Evolutionary conservation across 192 early-diverging fungal genomes (phyloP).

Genomic region (Coemansia asiatica): DNA sequence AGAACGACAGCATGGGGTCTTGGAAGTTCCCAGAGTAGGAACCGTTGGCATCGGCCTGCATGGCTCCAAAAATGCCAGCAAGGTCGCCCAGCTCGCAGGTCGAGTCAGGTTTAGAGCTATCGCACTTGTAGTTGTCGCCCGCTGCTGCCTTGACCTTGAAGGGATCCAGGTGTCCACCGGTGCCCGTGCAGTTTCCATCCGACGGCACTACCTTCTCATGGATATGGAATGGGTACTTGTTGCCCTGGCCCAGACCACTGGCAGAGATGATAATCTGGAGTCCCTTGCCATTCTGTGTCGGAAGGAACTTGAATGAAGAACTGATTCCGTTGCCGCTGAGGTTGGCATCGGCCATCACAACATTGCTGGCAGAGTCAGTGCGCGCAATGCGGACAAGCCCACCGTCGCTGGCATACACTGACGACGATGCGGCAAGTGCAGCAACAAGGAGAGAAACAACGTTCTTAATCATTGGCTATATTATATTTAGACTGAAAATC

Average conservation of each 20-base stretch:
- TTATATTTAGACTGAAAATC: not conserved
- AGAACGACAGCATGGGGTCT: constrained; percentile 50
- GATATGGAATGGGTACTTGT: constrained; percentile 51
- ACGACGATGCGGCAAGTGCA: constrained; percentile 13
- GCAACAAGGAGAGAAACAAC: constrained; percentile 17
- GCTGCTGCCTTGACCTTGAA: constrained; percentile 18
- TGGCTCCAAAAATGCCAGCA: constrained; percentile 57
- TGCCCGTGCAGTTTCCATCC: constrained; percentile 54
- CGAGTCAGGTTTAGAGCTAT: constrained; percentile 13
- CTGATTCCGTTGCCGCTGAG: constrained; percentile 13
- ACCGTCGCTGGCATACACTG: not conserved
- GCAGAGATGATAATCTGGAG: constrained; percentile 30
- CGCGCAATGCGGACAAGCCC: not conserved
- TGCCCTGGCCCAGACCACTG: constrained; percentile 32
- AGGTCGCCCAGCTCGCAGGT: constrained; percentile 64
- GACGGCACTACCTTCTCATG: constrained; percentile 35
- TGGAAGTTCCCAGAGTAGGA: constrained; percentile 19
- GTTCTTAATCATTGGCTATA: constrained; percentile 20
- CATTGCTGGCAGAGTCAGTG: not conserved
- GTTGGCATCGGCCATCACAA: constrained; percentile 18
- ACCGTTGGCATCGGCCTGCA: constrained; percentile 37
- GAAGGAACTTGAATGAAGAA: constrained; percentile 27
- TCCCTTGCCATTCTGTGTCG: constrained; percentile 12
- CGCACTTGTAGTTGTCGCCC: constrained; percentile 36
- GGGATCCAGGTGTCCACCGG: constrained; percentile 53